Percentiles rank a stretch among this genome's conserved stretches.
phyloP scores from a whole-genome alignment of 2,329 filamentous ascomycete species.

The Fusarium multiceps region DNA sequence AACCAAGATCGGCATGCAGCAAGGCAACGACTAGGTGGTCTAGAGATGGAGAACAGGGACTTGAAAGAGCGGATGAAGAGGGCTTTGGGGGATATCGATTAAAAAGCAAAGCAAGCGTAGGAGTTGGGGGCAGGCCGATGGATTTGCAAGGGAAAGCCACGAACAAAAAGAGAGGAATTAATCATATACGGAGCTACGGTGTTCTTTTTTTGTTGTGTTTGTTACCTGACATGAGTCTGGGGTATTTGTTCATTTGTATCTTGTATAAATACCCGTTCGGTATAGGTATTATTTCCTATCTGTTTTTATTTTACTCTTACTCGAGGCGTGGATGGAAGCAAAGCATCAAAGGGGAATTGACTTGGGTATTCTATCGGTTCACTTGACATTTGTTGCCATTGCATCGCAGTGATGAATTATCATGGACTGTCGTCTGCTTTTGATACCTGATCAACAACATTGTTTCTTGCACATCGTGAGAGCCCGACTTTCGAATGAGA shows the following conservation, averaged over 20 bases:
- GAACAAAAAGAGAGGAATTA: constrained; percentile 7
- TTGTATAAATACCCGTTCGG: constrained; percentile 39
- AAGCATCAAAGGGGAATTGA: constrained; percentile 18
- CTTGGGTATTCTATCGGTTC: constrained; percentile 16
- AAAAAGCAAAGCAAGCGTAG: constrained; percentile 18
- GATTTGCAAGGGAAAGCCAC: constrained; percentile 18
- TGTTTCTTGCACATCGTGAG: not conserved
- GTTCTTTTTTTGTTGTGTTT: constrained; percentile 26
- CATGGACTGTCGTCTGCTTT: not conserved
- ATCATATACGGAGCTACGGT: constrained; percentile 41
- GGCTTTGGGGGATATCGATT: constrained; percentile 45
- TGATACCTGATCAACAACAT: not conserved
- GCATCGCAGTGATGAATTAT: not conserved
- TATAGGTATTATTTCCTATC: constrained; percentile 16
- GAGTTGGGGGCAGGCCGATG: constrained; percentile 12
- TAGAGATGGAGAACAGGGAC: constrained; percentile 78
- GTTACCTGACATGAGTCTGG: constrained; percentile 12
- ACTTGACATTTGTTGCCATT: accelerated
- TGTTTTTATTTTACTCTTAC: constrained; percentile 13
- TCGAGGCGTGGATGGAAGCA: constrained; percentile 11
- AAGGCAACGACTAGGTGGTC: constrained; percentile 79
- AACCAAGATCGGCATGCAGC: constrained; percentile 87
- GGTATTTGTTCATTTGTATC: constrained; percentile 13
- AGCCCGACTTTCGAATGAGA: not conserved
- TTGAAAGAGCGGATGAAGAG: constrained; percentile 70